Evolutionary conservation across 495 filamentous ascomycete genomes (phyloP).

Genomic region (Talaromyces nanjingensis): DNA sequence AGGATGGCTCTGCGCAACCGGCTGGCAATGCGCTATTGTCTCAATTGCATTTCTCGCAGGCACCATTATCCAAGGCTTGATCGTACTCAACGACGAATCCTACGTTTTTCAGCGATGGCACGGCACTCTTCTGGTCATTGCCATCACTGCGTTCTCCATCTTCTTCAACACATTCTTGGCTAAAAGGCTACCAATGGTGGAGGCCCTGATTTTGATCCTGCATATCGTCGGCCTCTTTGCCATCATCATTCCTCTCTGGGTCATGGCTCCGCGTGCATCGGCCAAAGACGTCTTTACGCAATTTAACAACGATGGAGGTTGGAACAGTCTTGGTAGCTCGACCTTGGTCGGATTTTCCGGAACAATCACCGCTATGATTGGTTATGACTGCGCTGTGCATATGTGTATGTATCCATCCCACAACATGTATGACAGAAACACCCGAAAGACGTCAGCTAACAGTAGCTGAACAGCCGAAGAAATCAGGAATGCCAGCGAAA

Average conservation of each 20-base stretch:
- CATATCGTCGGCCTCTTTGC: constrained; percentile 58
- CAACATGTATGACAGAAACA: not conserved
- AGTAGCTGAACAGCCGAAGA: constrained; percentile 38
- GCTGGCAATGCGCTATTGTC: constrained; percentile 53
- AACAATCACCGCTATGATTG: constrained; percentile 44
- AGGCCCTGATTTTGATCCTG: constrained; percentile 52
- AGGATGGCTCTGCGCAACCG: constrained; percentile 55
- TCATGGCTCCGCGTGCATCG: constrained; percentile 40
- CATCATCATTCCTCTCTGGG: constrained; percentile 52
- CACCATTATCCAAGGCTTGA: constrained; percentile 53
- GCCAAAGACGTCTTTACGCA: constrained; percentile 43
- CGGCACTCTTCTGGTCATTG: constrained; percentile 51
- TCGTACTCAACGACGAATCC: constrained; percentile 43
- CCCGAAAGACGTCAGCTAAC: constrained; percentile 8
- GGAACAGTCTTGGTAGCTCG: constrained; percentile 45
- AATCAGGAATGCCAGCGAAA: constrained; percentile 46
- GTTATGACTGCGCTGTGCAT: constrained; percentile 41
- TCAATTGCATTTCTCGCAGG: constrained; percentile 47
- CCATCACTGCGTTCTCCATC: constrained; percentile 40
- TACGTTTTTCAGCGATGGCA: constrained; percentile 50
- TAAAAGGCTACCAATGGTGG: constrained; percentile 48
- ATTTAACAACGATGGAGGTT: constrained; percentile 48
- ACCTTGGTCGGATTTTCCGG: constrained; percentile 50
- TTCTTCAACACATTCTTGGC: constrained; percentile 51
- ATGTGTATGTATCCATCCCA: constrained; percentile 16